Conservation (phyloP, 257 asterid species). For the Lavandula angustifolia region DNA sequence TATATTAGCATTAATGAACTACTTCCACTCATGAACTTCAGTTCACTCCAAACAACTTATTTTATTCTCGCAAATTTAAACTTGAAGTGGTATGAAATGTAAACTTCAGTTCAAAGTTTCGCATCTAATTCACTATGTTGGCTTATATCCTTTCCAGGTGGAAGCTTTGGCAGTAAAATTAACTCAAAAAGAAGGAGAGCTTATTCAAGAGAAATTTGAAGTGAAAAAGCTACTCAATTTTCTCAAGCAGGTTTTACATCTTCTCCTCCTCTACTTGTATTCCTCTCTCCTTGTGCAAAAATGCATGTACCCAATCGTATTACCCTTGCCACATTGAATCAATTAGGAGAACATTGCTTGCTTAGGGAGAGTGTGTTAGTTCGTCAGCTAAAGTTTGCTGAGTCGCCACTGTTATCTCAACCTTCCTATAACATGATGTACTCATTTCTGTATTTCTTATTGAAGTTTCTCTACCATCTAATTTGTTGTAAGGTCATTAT, state of each 20-base stretch:
- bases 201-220: constrained; percentile 88
- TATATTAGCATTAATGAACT: neutral
- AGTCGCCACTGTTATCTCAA: no score
- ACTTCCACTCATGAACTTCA: no score
- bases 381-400: neutral
- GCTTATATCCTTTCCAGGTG: constrained; percentile 54
- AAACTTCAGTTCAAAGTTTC: neutral
- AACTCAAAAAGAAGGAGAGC: constrained; percentile 65
- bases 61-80: no score
- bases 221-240: constrained; percentile 88
- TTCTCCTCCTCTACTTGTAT: neutral
- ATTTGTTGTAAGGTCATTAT: neutral
- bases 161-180: constrained; percentile 94
- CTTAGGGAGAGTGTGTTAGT: neutral
- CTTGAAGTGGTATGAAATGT: no score
- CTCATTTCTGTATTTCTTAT: no score
- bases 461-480: no score
- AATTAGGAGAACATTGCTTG: no score
- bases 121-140: neutral
- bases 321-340: neutral
- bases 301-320: neutral
- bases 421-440: neutral
- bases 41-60: no score
- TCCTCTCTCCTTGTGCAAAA: neutral
- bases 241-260: constrained; percentile 79